Conservation (phyloP, 2,329 filamentous ascomycete species). For the Blastomyces silverae region DNA sequence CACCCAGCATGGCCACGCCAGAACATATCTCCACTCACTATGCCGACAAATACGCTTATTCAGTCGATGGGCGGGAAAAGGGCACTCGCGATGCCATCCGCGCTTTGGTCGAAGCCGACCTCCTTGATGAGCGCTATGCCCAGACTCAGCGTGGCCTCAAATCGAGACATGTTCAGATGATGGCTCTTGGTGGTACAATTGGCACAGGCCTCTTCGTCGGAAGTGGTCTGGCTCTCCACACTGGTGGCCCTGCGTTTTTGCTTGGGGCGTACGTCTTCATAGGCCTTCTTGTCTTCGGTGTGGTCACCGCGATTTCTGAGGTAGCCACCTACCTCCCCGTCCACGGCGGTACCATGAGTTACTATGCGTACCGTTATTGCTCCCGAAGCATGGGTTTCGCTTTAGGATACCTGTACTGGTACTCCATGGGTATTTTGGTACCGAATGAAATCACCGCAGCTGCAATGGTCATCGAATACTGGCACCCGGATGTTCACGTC, state of each 20-base stretch:
- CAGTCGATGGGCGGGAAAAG: constrained; percentile 12
- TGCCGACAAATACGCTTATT: background rate
- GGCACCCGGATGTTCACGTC: constrained; percentile 43
- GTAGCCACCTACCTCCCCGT: constrained; percentile 41
- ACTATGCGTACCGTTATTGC: constrained; percentile 41
- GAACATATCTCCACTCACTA: background rate
- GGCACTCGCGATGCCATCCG: constrained; percentile 25
- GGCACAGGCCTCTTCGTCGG: constrained; percentile 52
- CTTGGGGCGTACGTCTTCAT: constrained; percentile 49
- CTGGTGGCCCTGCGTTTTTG: constrained; percentile 49
- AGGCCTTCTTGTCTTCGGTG: constrained; percentile 42
- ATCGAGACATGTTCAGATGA: constrained; percentile 40
- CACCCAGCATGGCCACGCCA: background rate
- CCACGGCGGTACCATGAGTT: constrained; percentile 41
- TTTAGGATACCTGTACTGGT: constrained; percentile 45
- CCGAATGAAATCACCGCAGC: constrained; percentile 59
- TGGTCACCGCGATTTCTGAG: constrained; percentile 44
- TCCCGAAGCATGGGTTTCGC: constrained; percentile 40
- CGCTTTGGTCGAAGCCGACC: constrained; percentile 35
- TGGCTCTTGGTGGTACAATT: constrained; percentile 31
- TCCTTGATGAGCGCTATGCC: constrained; percentile 38
- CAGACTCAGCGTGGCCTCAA: constrained; percentile 39
- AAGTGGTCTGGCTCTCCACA: constrained; percentile 48
- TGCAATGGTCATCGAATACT: constrained; percentile 59
- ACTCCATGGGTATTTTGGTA: constrained; percentile 42